Evolutionary conservation across 2,329 filamentous ascomycete species (phyloP).

Genomic region (Microascus cirrosus): DNA sequence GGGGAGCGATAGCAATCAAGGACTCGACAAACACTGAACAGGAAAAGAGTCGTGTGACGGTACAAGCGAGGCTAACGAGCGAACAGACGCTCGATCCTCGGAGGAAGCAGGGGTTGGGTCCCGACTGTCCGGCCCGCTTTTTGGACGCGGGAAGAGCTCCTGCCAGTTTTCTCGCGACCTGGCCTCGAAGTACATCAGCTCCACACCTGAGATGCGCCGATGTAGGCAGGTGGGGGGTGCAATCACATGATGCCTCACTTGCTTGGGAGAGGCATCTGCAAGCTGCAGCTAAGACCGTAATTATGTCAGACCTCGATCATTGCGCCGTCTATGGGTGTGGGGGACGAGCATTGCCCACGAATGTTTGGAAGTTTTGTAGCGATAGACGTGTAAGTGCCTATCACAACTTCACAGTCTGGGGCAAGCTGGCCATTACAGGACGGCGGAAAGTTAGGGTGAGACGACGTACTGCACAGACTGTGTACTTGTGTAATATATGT

Average conservation of each 20-base stretch:
- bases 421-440: too few relatives aligned
- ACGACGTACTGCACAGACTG: too few relatives aligned
- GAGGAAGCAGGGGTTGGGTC: background rate
- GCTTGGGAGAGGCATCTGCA: background rate
- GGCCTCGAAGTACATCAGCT: background rate
- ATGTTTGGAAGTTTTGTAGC: too few relatives aligned
- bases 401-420: too few relatives aligned
- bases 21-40: background rate
- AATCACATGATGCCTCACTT: background rate
- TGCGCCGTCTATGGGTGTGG: too few relatives aligned
- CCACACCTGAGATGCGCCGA: background rate
- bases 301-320: too few relatives aligned
- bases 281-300: background rate
- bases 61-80: background rate
- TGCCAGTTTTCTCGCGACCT: background rate
- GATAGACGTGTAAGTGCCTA: too few relatives aligned
- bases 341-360: too few relatives aligned
- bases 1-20: background rate
- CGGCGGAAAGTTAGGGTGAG: too few relatives aligned
- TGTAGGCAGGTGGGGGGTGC: background rate
- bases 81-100: background rate
- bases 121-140: background rate
- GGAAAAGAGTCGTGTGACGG: background rate
- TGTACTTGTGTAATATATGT: too few relatives aligned
- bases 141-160: background rate